Base-by-base conservation (phyloP, 1,139 yeast species). In the Kurtzmaniella quercitrusa region DNA sequence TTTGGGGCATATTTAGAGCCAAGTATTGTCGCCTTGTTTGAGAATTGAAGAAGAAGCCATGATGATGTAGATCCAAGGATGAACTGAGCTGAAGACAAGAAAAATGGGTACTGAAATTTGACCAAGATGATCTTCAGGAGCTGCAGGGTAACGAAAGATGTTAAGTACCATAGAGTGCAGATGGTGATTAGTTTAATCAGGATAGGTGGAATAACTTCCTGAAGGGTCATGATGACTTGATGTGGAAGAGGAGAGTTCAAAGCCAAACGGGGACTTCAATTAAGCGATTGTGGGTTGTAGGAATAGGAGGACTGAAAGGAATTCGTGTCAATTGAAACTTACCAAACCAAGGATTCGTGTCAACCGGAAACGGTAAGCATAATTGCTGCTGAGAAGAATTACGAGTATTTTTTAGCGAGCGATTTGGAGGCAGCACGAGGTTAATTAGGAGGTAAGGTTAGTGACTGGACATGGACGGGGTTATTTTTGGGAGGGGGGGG, bases 31-130 rank as follows among this genome's bases (percentile, higher is more conserved):
- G 54, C 56, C 18, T 43, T 36, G 41, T 57, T 56, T 2, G 58
- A 50, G 6, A 58, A 29, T 16, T 52, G 34, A 18, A 65, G 58
- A 43, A 65, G 56, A 11, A 50, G 25, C 9, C 59, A 52, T 15
- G 73, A 65, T 19, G 71, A 50, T 1, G 63, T 19, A 5, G 73
- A 63, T 8, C 75, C 73, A 18, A 67, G 64, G 9, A 70, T 47
- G 44, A 73, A 76, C 50, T 76, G 81, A 49, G 67, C 68, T 54
- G 71, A 78, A n/a, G 79, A 72, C 31, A 76, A 60, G 48, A 75
- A 73, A 8, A 76, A 56, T n/a, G 81, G 81, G 52, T 66, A 75
- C 4, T 66, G 63, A 50, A 75, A 71, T 43, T 62, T 61, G n/a
- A 62, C 57, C 39, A 76, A 58, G 5, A 75, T 71, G 16, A 59